phyloP scores from a whole-genome alignment of 2,329 filamentous ascomycete genomes.

The Ophiocordyceps camponoti-floridani region DNA sequence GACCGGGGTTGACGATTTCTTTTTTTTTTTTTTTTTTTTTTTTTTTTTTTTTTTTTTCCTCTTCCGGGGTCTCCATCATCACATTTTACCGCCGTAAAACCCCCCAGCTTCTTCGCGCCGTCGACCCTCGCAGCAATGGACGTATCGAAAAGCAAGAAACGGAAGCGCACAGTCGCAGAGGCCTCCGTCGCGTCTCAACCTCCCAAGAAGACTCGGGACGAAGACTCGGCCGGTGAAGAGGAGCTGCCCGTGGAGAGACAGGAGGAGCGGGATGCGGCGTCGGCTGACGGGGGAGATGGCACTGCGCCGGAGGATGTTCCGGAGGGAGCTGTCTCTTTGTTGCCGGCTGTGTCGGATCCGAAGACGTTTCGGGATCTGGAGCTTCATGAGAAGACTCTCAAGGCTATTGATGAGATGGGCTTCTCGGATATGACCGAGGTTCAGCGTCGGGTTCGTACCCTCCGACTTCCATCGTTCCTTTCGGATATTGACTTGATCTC shows the following conservation, averaged over 20 bases:
- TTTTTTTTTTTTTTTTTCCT: neutral
- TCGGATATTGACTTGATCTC: neutral
- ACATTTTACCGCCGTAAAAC: slow-evolving; percentile 1
- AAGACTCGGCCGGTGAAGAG: slow-evolving; percentile 10
- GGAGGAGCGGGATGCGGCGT: slow-evolving; percentile 10
- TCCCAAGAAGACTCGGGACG: slow-evolving; percentile 22
- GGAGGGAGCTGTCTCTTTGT: slow-evolving; percentile 25
- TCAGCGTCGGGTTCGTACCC: slow-evolving; percentile 39
- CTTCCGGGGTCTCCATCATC: neutral
- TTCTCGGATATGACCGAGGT: slow-evolving; percentile 95
- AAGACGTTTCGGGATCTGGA: slow-evolving; percentile 66
- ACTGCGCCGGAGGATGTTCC: slow-evolving; percentile 13
- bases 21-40: no score
- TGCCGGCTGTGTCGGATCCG: slow-evolving; percentile 40
- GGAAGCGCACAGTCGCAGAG: slow-evolving; percentile 20
- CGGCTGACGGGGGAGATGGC: slow-evolving; percentile 9
- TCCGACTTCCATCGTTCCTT: no score
- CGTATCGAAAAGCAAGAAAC: slow-evolving; percentile 22
- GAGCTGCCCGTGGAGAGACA: slow-evolving; percentile 9
- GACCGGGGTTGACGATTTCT: no score
- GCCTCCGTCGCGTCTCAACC: slow-evolving; percentile 14
- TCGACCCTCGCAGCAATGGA: slow-evolving; percentile 10
- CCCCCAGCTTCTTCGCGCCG: neutral
- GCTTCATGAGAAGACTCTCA: slow-evolving; percentile 74
- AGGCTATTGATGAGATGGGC: slow-evolving; percentile 77